These are phyloP conservation scores for Saccharomycopsis hybrid DNA, from an alignment of 1,139 yeast species.

Conservation along the genomic window DNA sequence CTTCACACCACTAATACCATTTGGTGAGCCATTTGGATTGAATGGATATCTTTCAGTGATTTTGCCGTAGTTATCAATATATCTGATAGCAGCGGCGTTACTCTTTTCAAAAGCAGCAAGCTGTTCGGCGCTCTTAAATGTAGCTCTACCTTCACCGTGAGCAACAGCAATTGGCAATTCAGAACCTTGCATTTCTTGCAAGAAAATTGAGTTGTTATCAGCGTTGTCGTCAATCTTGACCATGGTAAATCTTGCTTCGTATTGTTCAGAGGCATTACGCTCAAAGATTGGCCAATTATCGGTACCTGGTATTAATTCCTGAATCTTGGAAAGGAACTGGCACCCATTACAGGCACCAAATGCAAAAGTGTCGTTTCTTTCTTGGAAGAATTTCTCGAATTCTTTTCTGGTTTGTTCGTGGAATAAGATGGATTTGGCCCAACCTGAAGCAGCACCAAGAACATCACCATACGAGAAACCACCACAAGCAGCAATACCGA, in stretches of 20 bases:
- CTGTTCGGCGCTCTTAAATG: conserved; percentile 41
- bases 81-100: conserved; percentile 60
- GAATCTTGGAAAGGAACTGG: conserved; percentile 87
- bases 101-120: conserved; percentile 43
- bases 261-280: conserved; percentile 87
- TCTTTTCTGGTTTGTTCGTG: conserved; percentile 71
- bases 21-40: conserved; percentile 95
- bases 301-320: conserved; percentile 88
- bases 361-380: conserved; percentile 90
- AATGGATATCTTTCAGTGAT: conserved; percentile 79
- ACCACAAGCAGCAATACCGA: conserved; percentile 97
- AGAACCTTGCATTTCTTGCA: conserved; percentile 87
- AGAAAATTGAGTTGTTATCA: conserved; percentile 60
- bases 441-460: conserved; percentile 97
- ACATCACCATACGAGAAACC: conserved; percentile 99
- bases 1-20: conserved; percentile 88
- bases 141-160: conserved; percentile 96
- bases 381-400: conserved; percentile 75
- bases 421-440: conserved; percentile 95
- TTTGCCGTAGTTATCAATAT: conserved; percentile 85
- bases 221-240: conserved; percentile 64
- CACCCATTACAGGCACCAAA: conserved; percentile 99
- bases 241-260: conserved; percentile 92
- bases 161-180: conserved; percentile 95
- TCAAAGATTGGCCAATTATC: conserved; percentile 97